Base-by-base conservation (phyloP, 2,329 filamentous ascomycete species). In the Penicillium sp. region DNA sequence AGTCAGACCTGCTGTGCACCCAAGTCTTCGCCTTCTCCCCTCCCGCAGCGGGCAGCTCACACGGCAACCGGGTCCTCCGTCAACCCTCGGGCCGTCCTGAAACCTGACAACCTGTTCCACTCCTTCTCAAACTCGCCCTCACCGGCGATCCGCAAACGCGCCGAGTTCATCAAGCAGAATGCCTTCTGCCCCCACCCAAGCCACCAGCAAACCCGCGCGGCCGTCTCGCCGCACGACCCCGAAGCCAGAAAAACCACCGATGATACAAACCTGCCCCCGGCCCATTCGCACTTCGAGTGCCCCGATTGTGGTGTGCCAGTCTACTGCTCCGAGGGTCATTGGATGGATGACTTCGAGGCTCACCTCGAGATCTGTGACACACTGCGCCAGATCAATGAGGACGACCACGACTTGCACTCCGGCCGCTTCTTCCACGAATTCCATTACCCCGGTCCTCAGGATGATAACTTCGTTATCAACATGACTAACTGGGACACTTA, bases 401-500 rank as follows among this genome's bases (percentile, higher is more conserved):
- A 99, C 70, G 94, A 99, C 66, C 95, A 99, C 70, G 94, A 99
- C 73, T 77, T 99, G 63, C 83, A 89, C 49, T 96, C 91, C 18
- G 94, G 94, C 4, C 85, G 94, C 29, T 89, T 91, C 74, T 99
- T 99, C 75, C 88, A 89, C 14, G 95, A 99, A 74, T 97, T 96
- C 69, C 86, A 92, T 59, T 96, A 96, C 70, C 92, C 94, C 0
- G 90, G 89, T 14, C 82, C 87, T 53, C 92, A 97, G 77, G 86
- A 97, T 72, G 92, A 97, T 62, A 93, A 97, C 72, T 90, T 92
- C 34, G 82, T 94, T 63, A 85, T 97, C 63, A 99, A 99, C 76
- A 92, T 99, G 89, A 96, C 89, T 42, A 99, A 95, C 74, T 99
- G 94, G 94, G 94, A 99, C 74, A 97, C 94, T 0, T 90, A 95